Base-by-base conservation (phyloP, 2,329 filamentous ascomycete genomes). In the Arthroderma sp. region DNA sequence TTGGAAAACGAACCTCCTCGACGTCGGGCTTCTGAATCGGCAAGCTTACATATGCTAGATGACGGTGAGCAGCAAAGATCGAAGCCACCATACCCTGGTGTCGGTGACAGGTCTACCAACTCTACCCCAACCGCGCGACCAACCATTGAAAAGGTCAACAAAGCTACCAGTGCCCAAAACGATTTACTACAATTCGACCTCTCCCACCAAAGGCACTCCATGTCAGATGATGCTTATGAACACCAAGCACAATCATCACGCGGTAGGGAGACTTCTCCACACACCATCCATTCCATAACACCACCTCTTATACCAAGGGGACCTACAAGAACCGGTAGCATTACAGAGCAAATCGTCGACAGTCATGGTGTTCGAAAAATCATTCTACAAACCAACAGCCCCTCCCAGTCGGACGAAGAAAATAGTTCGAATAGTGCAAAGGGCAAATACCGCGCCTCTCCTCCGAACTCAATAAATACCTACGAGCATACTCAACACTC, bases 281-380 rank as follows among this genome's bases (percentile, higher is more conserved):
- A 22, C 3, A 22, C 15, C 15, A 22, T 22, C 15, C 15, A 22
- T 41, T 41, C 15, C 34, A 42, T 38, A 46, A 59, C 53, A 44
- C 58, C 52, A 55, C 62, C 51, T 29, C 64, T 64, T 34, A 55
- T 59, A 11, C 63, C 63, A 41, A 66, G 66, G 31, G 69, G 73
- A 6, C 68, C 71, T 4, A 78, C 80, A 4, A 72, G 82, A 46
- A 85, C 80, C 52, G 83, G 84, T 29, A 85, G 80, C 58, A 85
- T 88, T 53, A 86, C 83, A 0, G 83, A 88, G 61, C 84, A 83
- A 49, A 69, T 84, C n/a, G 68, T 87, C 45, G 81, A 88, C 55
- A 70, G 80, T 2, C 78, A 80, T 45, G 84, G 84, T 2, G 73
- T 87, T 43, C 77, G 78, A 50, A 89, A 89, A 63, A 76, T 86